These are phyloP conservation scores for Cicer chorassanicum DNA, from an alignment of 306 rosid genomes.

Conservation along the genomic window DNA sequence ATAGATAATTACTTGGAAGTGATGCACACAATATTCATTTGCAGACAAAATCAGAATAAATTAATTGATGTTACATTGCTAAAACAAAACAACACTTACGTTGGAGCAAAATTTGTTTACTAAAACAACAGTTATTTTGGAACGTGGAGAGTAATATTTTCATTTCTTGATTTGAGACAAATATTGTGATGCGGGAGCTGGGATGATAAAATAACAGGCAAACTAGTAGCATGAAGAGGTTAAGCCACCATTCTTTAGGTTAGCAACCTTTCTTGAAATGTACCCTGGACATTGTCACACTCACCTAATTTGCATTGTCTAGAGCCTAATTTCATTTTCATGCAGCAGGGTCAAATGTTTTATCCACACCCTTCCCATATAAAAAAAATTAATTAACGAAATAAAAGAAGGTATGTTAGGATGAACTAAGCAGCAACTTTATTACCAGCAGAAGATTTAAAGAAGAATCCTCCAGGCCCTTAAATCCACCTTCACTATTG, in stretches of 20 bases:
- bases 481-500: conserved; percentile 46
- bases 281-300: conserved; percentile 6
- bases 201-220: not conserved
- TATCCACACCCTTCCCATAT: conserved; percentile 5
- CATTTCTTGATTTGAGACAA: not conserved
- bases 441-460: conserved; percentile 79
- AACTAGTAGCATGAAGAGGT: conserved; percentile 3
- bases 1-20: too few species aligned
- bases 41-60: too few species aligned
- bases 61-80: too few species aligned
- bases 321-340: conserved; percentile 32
- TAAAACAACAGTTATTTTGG: too few species aligned
- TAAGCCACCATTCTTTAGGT: not conserved
- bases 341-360: conserved; percentile 18
- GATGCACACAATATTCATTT: too few species aligned
- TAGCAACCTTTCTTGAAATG: not conserved
- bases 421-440: conserved; percentile 37
- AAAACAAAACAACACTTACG: too few species aligned
- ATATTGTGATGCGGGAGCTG: not conserved
- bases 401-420: conserved; percentile 20
- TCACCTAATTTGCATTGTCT: conserved; percentile 5
- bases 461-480: conserved; percentile 66
- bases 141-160: too few species aligned
- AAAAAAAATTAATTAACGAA: not conserved
- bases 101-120: too few species aligned